These are phyloP conservation scores for Trypanosomatidae sp. DNA, from an alignment of 208 protist species.

Conservation along the genomic window DNA sequence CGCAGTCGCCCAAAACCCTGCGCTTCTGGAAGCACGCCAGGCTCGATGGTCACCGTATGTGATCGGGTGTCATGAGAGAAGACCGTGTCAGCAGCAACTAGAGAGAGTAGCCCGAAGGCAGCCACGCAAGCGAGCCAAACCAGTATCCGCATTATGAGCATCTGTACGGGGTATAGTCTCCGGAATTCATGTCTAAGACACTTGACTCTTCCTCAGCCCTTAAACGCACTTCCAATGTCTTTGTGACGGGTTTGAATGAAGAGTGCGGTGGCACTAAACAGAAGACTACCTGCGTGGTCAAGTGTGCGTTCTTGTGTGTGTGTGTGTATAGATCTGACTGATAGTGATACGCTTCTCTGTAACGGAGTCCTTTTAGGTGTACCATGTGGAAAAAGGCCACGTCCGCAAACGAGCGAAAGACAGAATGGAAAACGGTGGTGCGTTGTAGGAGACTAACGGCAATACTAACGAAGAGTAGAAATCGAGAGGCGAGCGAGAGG, in stretches of 20 bases:
- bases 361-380: neutral
- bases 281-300: neutral
- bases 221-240: neutral
- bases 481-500: neutral
- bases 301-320: neutral
- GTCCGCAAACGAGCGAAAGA: neutral
- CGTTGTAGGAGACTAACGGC: neutral
- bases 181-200: too few relatives aligned
- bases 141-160: neutral
- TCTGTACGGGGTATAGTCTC: too few relatives aligned
- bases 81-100: neutral
- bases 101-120: neutral
- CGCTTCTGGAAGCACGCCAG: slow-evolving; percentile 29
- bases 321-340: neutral
- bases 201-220: neutral
- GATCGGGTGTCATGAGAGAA: neutral
- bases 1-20: neutral
- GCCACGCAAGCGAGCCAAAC: neutral
- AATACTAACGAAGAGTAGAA: neutral
- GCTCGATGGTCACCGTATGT: slow-evolving; percentile 2
- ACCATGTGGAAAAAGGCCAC: neutral
- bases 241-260: neutral
- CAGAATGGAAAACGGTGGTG: neutral
- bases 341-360: neutral
- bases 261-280: neutral